Conservation (phyloP, 192 early-diverging fungal genomes). For the Linnemannia hyalina region DNA sequence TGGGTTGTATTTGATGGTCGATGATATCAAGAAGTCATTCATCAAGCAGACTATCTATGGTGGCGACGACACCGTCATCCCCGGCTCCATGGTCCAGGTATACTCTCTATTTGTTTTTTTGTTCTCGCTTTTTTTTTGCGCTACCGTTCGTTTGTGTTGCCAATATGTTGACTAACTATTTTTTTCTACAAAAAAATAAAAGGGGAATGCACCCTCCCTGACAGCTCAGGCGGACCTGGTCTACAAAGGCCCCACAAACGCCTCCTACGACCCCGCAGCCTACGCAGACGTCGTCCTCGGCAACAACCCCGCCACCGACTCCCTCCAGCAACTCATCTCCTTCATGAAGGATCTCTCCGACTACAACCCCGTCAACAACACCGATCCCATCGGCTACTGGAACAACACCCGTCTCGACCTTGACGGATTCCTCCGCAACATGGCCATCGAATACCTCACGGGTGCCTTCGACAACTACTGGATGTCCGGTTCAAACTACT, state of each 20-base stretch:
- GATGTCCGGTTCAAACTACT: slow-evolving; percentile 44
- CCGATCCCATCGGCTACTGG: slow-evolving; percentile 35
- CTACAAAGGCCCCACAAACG: slow-evolving; percentile 30
- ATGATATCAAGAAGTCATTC: slow-evolving; percentile 60
- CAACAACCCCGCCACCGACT: slow-evolving; percentile 12
- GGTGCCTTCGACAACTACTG: slow-evolving; percentile 57
- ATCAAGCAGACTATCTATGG: slow-evolving; percentile 52
- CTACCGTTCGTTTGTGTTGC: not conserved
- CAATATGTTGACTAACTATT: not conserved
- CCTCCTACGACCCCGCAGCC: slow-evolving; percentile 32
- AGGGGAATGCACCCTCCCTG: slow-evolving; percentile 48
- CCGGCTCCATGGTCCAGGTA: slow-evolving; percentile 47
- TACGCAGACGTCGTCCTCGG: slow-evolving; percentile 40
- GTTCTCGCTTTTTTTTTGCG: not conserved
- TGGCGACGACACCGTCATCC: not conserved
- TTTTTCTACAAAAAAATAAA: no score
- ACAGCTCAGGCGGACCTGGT: slow-evolving; percentile 33
- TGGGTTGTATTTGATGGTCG: slow-evolving; percentile 61
- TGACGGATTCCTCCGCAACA: slow-evolving; percentile 50
- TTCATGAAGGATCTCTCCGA: slow-evolving; percentile 48
- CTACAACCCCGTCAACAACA: slow-evolving; percentile 22
- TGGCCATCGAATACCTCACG: slow-evolving; percentile 54
- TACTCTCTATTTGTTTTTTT: not conserved
- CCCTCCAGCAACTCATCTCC: slow-evolving; percentile 35
- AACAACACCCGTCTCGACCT: slow-evolving; percentile 47